These are phyloP conservation scores for Trichoderma erinaceum DNA, from an alignment of 495 filamentous ascomycete species.

Conservation along the genomic window DNA sequence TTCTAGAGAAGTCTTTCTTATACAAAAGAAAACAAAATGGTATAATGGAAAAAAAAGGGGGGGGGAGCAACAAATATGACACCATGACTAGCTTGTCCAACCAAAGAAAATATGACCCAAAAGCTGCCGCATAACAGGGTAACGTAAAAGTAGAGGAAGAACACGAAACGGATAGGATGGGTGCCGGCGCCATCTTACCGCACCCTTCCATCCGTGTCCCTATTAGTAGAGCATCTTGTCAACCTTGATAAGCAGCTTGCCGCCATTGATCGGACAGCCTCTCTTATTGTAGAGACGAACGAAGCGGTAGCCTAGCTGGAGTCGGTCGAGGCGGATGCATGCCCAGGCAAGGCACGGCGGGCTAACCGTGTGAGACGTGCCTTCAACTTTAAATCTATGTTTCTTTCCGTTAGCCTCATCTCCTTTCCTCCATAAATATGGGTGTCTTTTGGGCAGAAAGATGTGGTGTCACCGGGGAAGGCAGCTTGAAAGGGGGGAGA, in stretches of 20 bases:
- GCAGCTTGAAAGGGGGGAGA: not conserved
- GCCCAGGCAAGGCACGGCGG: constrained; percentile 64
- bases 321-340: constrained; percentile 78
- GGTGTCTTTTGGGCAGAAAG: not conserved
- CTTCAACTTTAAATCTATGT: constrained; percentile 72
- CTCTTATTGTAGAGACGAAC: constrained; percentile 61
- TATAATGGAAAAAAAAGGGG: not conserved
- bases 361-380: constrained; percentile 55
- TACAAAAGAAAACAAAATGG: not conserved
- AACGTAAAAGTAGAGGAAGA: not conserved
- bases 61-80: too few species aligned
- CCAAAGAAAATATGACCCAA: not conserved
- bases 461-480: not conserved
- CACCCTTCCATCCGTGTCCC: not conserved
- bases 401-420: not conserved
- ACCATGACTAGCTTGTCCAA: too few species aligned
- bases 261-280: constrained; percentile 50
- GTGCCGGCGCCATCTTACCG: not conserved
- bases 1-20: not conserved
- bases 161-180: not conserved
- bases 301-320: constrained; percentile 70
- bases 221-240: constrained; percentile 31
- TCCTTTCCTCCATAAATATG: not conserved
- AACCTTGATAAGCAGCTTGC: constrained; percentile 64
- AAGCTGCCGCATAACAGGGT: not conserved